phyloP scores from a whole-genome alignment of 1,139 yeast species.

The Entelexis paramagnoliae region DNA sequence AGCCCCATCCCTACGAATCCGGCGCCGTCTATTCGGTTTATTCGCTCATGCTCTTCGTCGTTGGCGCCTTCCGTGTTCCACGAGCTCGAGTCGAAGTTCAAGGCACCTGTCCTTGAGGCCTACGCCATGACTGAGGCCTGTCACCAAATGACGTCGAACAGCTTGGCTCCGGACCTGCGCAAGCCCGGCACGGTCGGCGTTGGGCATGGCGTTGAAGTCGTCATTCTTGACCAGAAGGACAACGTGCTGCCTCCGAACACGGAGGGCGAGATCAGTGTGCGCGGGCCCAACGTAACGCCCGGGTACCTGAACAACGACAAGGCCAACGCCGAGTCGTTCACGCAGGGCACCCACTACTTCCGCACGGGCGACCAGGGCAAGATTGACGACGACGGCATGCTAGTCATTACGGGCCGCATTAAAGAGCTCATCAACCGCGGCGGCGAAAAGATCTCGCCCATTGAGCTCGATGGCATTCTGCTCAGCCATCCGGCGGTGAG shows the following conservation, averaged over 20 bases:
- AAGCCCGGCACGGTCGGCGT: constrained; percentile 62
- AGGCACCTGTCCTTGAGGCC: constrained; percentile 60
- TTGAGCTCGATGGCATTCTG: constrained; percentile 51
- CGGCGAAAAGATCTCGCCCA: constrained; percentile 61
- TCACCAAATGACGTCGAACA: constrained; percentile 64
- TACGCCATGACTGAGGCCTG: constrained; percentile 71
- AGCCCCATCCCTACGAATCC: constrained; percentile 38
- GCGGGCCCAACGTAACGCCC: constrained; percentile 56
- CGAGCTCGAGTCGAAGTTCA: constrained; percentile 44
- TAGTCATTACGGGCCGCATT: constrained; percentile 52
- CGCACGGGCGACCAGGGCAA: constrained; percentile 66
- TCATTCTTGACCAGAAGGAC: constrained; percentile 43
- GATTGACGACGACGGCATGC: constrained; percentile 47
- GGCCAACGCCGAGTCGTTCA: constrained; percentile 56
- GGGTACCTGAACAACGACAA: constrained; percentile 59
- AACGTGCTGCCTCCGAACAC: constrained; percentile 39
- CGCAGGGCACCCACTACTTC: constrained; percentile 44
- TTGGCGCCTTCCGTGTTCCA: constrained; percentile 53
- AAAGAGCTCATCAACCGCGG: constrained; percentile 60
- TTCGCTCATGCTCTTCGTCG: constrained; percentile 58
- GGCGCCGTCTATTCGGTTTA: constrained; percentile 47
- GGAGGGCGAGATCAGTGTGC: constrained; percentile 56
- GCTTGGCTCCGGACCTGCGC: constrained; percentile 51
- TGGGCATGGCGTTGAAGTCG: constrained; percentile 56
- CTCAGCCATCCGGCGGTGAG: constrained; percentile 46